Percentiles rank a stretch among this genome's conserved stretches.
Conservation (phyloP, 164 flowering plant species). For the Berberis thunbergii region DNA sequence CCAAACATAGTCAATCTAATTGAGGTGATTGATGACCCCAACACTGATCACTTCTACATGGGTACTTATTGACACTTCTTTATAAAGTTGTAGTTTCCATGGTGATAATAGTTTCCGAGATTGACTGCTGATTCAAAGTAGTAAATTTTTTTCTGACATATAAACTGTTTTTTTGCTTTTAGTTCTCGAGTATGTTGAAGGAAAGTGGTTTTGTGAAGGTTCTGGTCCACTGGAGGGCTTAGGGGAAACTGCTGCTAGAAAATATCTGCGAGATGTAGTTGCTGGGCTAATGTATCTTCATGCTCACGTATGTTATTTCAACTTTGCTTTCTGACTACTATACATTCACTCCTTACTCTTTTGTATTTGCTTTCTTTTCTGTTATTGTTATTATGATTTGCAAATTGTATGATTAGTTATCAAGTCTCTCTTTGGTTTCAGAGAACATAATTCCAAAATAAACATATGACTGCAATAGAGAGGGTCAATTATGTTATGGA, state of each 20-base stretch:
- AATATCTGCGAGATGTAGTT: constrained; percentile 77
- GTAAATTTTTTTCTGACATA: constrained; percentile 1
- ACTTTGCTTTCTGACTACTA: neutral
- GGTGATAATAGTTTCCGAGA: neutral
- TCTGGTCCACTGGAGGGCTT: constrained; percentile 53
- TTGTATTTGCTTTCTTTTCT: neutral
- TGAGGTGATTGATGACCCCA: constrained; percentile 98
- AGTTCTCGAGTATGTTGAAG: constrained; percentile 98
- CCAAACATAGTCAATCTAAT: constrained; percentile 95
- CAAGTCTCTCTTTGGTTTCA: neutral
- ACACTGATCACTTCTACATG: constrained; percentile 91
- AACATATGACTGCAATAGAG: neutral
- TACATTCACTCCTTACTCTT: neutral
- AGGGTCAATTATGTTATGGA: neutral
- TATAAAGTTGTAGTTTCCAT: neutral
- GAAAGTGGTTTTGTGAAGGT: constrained; percentile 71
- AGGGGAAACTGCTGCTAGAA: constrained; percentile 58
- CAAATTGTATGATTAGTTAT: neutral
- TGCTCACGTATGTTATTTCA: constrained; percentile 53
- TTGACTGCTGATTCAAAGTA: neutral
- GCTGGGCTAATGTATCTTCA: constrained; percentile 94
- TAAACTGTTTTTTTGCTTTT: constrained; percentile 9
- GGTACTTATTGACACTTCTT: constrained; percentile 40
- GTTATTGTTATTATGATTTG: neutral
- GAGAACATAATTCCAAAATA: neutral